Evolutionary conservation across 345 rosid genomes (phyloP).

Genomic region (Salix dunnii): DNA sequence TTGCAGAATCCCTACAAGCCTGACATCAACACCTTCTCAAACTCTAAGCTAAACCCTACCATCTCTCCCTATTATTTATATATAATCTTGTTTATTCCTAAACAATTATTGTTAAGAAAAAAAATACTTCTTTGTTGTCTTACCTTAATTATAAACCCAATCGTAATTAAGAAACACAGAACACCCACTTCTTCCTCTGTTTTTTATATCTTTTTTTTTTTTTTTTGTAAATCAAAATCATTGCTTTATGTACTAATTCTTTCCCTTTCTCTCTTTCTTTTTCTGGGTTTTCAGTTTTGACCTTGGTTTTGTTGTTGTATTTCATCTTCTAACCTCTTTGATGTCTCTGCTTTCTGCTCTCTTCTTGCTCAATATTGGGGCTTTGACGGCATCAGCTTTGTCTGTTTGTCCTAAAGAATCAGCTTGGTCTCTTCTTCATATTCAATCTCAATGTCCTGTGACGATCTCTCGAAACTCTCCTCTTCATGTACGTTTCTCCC

Average conservation of each 20-base stretch:
- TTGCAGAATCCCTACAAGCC: no score
- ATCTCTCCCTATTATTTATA: not conserved
- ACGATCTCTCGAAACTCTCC: constrained; percentile 56
- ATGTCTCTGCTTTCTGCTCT: constrained; percentile 30
- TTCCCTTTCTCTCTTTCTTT: not conserved
- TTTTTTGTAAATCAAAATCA: not conserved
- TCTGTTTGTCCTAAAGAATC: constrained; percentile 43
- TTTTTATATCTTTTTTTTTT: not conserved
- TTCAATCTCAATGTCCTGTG: constrained; percentile 51
- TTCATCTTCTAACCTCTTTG: not conserved
- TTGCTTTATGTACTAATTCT: not conserved
- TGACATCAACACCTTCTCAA: not conserved
- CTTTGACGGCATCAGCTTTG: constrained; percentile 32
- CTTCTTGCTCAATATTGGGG: constrained; percentile 26
- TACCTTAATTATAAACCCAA: not conserved
- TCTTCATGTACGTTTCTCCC: constrained; percentile 43
- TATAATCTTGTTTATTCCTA: not conserved
- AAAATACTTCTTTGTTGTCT: not conserved
- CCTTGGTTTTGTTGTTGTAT: constrained; percentile 5
- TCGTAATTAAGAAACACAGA: not conserved
- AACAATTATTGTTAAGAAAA: not conserved
- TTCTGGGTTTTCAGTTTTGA: constrained; percentile 12
- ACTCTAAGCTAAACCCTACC: not conserved
- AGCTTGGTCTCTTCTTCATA: constrained; percentile 36
- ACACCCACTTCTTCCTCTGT: not conserved